Percentiles rank a stretch among this genome's conserved stretches.
phyloP scores from a whole-genome alignment of 768 basidiomycete species.

The Tricholoma bakamatsutake region DNA sequence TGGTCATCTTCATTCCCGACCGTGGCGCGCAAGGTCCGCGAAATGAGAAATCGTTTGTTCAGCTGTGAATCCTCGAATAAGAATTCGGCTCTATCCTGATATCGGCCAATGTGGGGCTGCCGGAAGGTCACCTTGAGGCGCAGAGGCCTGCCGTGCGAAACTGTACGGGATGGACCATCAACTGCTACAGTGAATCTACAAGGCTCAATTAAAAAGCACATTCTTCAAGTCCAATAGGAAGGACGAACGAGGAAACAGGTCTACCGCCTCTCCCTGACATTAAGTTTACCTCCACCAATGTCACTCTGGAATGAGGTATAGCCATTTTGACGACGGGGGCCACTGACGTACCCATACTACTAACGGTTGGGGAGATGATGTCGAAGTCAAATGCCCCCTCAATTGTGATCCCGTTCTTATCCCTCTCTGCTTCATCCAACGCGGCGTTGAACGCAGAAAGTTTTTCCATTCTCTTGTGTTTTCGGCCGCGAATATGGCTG shows the following conservation, averaged over 20 bases:
- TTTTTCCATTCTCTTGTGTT: slow-evolving; percentile 29
- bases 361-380: slow-evolving; percentile 32
- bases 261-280: background rate
- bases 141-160: slow-evolving; percentile 19
- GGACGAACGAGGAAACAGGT: background rate
- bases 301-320: slow-evolving; percentile 21
- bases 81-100: slow-evolving; percentile 47
- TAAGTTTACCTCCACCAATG: slow-evolving; percentile 16
- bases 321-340: slow-evolving; percentile 21
- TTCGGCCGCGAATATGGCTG: slow-evolving; percentile 19
- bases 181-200: slow-evolving; percentile 11
- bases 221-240: background rate
- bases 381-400: slow-evolving; percentile 42
- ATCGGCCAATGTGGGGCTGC: slow-evolving; percentile 35
- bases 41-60: slow-evolving; percentile 40
- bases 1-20: slow-evolving; percentile 41
- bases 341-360: slow-evolving; percentile 15
- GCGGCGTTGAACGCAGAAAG: slow-evolving; percentile 33
- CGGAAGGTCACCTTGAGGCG: slow-evolving; percentile 26
- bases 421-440: slow-evolving; percentile 44
- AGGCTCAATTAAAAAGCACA: background rate
- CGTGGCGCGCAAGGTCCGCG: slow-evolving; percentile 33
- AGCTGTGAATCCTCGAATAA: slow-evolving; percentile 39
- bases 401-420: slow-evolving; percentile 45
- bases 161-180: slow-evolving; percentile 7